Evolutionary conservation across 2,329 filamentous ascomycete species (phyloP), one percentile per base, ranked within the genome.

Genomic region (Aureobasidium vineae): DNA sequence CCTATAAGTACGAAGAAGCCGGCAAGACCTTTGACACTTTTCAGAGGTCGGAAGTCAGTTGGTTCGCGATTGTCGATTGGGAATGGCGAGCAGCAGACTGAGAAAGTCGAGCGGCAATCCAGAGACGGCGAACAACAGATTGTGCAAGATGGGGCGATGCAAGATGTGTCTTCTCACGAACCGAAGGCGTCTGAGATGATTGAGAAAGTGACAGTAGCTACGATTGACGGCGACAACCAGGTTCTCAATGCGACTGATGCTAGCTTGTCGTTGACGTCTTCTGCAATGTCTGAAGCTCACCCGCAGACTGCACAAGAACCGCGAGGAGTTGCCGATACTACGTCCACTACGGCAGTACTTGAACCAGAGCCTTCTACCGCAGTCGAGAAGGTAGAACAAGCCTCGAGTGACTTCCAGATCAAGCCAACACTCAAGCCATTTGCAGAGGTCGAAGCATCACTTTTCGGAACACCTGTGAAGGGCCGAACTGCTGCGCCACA

Each of bases 401-500:
- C 59, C 11, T 41, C 33, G 1, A 52, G 59, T 10, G 26, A 52
- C 23, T 52, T 63, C 33, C 59, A 63, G 16, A n/a, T 63, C 45
- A 63, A 63, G 33, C 43, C 43, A 8, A 63, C 59, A 50, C 43
- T 52, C 23, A 63, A 63, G 33, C 59, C 59, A 21, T 63, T 63
- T 21, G 59, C 59, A 19, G 59, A 63, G 36, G 59, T 63, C 8
- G 59, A 63, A 52, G 59, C 59, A 15, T 63, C 59, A 28, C 59
- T 63, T 15, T 63, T 63, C 19, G 59, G 59, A 16, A 63, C 59
- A 23, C 54, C 54, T 21, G n/a, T 49, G 28, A 61, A 61, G 7
- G n/a, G 2, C 59, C 50, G 50, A 16, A 15, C 59, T 21, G 16
- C 31, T 26, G 23, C 33, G 15, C 45, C 43, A n/a, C 43, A 40